Base-by-base conservation (phyloP, 78 protist species). In the Thecamonas trahens region DNA sequence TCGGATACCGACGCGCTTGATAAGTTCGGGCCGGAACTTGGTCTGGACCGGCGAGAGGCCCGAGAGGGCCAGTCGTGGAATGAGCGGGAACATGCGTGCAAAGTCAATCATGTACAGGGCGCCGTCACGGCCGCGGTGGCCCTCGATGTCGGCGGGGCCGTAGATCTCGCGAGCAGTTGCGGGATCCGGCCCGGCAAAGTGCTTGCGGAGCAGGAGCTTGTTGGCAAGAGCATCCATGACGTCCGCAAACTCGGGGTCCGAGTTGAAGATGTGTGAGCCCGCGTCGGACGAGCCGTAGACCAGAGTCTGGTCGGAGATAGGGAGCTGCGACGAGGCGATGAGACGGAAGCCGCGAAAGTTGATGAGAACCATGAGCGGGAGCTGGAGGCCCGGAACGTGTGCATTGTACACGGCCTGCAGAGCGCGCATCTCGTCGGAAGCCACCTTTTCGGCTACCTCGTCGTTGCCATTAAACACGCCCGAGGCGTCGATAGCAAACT, bases 341-440 rank as follows among this genome's bases (percentile, higher is more conserved):
- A 81, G 52, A n/a, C 87, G 22, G 40, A 72, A 81, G 26, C 87
- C 81, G 59, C 79, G 47, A 58, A 67, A 81, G 57, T 81, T 81
- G 61, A 82, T 82, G 34, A 82, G 35, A 14, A 20, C 87, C 82
- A 82, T 82, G 50, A 82, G 68, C 24, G 87, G 87, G 47, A 63
- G 72, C 49, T 70, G 71, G n/a, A 82, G 50, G 34, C 71, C 78
- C 52, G 52, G 52, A 47, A 47, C 52, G 13, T 15, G 28, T 13
- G 28, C 13, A 15, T 47, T 47, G 52, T 47, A 47, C 28, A 47
- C 15, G 15, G 52, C 52, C 28, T 18, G 13, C 28, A 47, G 52
- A 13, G 52, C 13, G 52, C 52, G 52, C 28, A 47, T 13, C 52
- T 47, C 52, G 52, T 47, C 28, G 52, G 13, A 18, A 15, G 52